Conservation (phyloP, 306 rosid species). For the Vachellia collinsii region DNA sequence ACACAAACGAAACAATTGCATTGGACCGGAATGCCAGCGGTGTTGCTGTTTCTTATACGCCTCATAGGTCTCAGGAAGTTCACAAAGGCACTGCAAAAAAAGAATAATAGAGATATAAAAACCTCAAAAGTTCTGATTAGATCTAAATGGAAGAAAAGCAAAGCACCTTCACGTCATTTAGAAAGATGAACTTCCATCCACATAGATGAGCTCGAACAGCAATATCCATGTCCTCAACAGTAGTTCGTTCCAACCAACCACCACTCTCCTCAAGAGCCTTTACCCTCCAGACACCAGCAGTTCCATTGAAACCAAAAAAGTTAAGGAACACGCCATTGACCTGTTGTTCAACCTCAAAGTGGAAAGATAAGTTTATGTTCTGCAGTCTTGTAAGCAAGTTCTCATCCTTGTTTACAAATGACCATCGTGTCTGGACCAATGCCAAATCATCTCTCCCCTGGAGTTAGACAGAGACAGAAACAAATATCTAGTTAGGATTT, state of each 20-base stretch:
- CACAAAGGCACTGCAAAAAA: constrained; percentile 91
- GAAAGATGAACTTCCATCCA: constrained; percentile 97
- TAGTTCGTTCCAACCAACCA: constrained; percentile 98
- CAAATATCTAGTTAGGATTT: constrained; percentile 19
- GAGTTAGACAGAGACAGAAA: constrained; percentile 22
- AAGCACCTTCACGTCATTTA: constrained; percentile 88
- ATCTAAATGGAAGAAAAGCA: constrained; percentile 21
- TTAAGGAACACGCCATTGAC: constrained; percentile 87
- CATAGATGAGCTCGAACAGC: constrained; percentile 99
- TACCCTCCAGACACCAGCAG: constrained; percentile 98
- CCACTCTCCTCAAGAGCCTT: constrained; percentile 97
- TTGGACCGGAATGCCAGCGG: constrained; percentile 99
- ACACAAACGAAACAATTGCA: constrained; percentile 93
- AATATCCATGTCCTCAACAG: constrained; percentile 99
- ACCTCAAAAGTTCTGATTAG: constrained; percentile 20
- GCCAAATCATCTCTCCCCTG: constrained; percentile 96
- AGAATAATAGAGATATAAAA: constrained; percentile 43
- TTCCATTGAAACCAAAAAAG: constrained; percentile 97
- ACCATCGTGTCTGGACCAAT: constrained; percentile 95
- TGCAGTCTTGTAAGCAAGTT: constrained; percentile 96
- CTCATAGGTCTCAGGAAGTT: constrained; percentile 97
- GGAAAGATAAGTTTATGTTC: constrained; percentile 89
- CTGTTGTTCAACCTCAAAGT: constrained; percentile 98
- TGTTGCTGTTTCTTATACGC: constrained; percentile 98
- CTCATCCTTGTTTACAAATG: constrained; percentile 97